Conservation (phyloP, 331 rosid species). For the Telfairia occidentalis region DNA sequence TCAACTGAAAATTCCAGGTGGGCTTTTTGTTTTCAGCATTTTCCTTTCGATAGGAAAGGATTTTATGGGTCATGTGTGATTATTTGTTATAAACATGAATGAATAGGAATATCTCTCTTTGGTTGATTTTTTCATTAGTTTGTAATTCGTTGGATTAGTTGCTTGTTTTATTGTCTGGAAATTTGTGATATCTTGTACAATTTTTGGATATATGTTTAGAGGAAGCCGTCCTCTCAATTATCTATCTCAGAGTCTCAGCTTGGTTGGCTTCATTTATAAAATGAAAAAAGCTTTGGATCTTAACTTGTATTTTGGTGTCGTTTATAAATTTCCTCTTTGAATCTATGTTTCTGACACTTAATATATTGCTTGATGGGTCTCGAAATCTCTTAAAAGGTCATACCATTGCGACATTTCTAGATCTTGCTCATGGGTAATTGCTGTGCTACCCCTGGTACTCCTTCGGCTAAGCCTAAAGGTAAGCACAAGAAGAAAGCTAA, state of each 20-base stretch:
- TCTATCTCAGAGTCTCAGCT: background rate
- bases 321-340: background rate
- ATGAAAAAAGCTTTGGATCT: background rate
- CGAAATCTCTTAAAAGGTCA: slow-evolving; percentile 1
- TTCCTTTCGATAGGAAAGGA: background rate
- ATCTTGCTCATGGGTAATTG: slow-evolving; percentile 41
- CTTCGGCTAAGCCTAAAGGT: slow-evolving; percentile 19
- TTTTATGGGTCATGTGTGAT: background rate
- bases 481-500: slow-evolving; percentile 18
- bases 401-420: slow-evolving; percentile 11
- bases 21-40: slow-evolving; percentile 3
- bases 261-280: background rate
- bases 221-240: background rate
- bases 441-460: slow-evolving; percentile 28
- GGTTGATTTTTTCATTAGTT: background rate
- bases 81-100: background rate
- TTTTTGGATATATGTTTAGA: background rate
- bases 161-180: background rate
- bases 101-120: background rate
- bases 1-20: slow-evolving; percentile 12
- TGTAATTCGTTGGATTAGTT: background rate
- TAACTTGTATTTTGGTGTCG: background rate
- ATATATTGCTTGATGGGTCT: background rate
- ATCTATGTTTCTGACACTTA: slow-evolving; percentile 9
- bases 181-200: background rate